Percentiles rank a stretch among this genome's conserved stretches.
These are phyloP conservation scores for Verruconis gallopava DNA, from an alignment of 2,329 filamentous ascomycete species.

Conservation along the genomic window DNA sequence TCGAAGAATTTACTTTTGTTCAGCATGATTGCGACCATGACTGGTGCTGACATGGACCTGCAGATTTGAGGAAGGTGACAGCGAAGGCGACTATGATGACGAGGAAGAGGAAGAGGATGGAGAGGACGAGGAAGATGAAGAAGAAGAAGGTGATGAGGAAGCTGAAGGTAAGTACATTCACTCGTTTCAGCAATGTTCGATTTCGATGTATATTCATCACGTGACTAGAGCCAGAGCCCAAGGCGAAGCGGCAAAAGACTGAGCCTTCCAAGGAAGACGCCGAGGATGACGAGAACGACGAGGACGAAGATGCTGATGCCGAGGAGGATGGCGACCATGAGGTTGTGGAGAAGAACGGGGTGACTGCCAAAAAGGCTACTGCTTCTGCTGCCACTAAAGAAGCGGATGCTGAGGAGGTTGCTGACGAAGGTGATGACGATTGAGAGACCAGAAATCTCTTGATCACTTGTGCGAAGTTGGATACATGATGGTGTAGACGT, in stretches of 20 bases:
- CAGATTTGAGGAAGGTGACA: slow-evolving; percentile 25
- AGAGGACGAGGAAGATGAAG: slow-evolving; percentile 20
- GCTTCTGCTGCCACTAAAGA: too few species aligned
- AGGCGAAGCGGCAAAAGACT: slow-evolving; percentile 16
- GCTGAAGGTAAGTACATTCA: neutral
- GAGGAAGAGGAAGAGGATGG: slow-evolving; percentile 22
- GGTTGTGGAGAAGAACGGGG: slow-evolving; percentile 16
- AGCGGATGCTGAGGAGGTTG: slow-evolving; percentile 22
- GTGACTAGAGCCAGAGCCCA: neutral
- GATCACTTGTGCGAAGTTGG: too few species aligned
- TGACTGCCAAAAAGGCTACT: slow-evolving; percentile 11
- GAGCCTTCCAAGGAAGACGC: slow-evolving; percentile 9
- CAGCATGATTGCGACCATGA: slow-evolving; percentile 14
- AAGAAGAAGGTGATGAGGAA: slow-evolving; percentile 12
- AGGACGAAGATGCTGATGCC: slow-evolving; percentile 14
- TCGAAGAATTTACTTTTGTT: neutral
- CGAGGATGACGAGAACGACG: slow-evolving; percentile 13
- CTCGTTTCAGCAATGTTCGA: too few species aligned
- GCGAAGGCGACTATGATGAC: slow-evolving; percentile 18
- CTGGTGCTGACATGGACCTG: slow-evolving; percentile 13
- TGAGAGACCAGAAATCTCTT: too few species aligned
- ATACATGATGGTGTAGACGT: too few species aligned
- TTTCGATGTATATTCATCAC: neutral
- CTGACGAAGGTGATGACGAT: slow-evolving; percentile 21
- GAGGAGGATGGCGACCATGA: slow-evolving; percentile 20